Evolutionary conservation across 148 eudicot genomes (phyloP).

Genomic region (Rhododendron molle): DNA sequence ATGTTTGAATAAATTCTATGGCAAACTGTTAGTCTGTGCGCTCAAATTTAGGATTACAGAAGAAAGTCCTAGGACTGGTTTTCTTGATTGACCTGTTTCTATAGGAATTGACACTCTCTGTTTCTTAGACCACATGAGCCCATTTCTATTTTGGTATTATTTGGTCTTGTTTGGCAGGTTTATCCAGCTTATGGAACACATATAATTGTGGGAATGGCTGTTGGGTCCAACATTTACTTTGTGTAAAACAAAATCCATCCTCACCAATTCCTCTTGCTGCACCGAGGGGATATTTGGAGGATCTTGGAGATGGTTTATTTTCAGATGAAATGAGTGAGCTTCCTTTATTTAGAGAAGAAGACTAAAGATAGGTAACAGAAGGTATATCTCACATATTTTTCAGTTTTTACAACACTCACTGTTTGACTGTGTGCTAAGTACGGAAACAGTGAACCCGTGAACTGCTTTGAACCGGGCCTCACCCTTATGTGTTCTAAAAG

Average conservation of each 20-base stretch:
- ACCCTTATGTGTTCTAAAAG: constrained; percentile 76
- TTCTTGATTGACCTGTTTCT: neutral
- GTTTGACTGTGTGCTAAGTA: neutral
- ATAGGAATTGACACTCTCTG: neutral
- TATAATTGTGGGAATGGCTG: constrained; percentile 73
- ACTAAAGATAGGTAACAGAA: constrained; percentile 49
- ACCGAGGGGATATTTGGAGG: constrained; percentile 63
- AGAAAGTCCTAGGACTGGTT: neutral
- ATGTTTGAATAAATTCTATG: neutral
- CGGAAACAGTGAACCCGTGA: constrained; percentile 6
- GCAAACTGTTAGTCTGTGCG: neutral
- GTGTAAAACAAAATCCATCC: constrained; percentile 71
- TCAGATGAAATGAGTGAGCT: constrained; percentile 56
- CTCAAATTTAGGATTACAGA: neutral
- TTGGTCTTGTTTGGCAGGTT: constrained; percentile 58
- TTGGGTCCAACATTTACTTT: constrained; percentile 86
- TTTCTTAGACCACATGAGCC: too few species aligned
- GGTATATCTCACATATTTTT: constrained; percentile 25
- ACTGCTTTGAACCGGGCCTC: constrained; percentile 60
- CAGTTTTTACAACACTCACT: neutral
- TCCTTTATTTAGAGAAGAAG: constrained; percentile 41
- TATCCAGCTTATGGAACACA: constrained; percentile 82
- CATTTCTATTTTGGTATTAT: neutral
- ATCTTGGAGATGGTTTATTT: constrained; percentile 85
- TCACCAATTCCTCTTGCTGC: constrained; percentile 64